Conservation (phyloP, 352 stramenopile genomes). For the Saprolegnia diclina region DNA sequence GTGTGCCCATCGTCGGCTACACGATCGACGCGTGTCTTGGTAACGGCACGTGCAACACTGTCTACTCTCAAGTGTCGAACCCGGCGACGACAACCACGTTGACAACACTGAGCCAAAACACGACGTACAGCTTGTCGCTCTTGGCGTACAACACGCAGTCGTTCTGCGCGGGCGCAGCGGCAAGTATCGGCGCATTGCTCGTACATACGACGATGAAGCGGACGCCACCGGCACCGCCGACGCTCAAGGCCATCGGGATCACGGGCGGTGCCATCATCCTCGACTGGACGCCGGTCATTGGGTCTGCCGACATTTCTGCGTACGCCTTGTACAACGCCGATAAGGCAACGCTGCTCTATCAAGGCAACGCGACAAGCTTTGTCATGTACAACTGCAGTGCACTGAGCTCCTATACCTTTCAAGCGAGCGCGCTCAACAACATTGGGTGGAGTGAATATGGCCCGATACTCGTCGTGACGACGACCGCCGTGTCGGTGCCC, state of each 20-base stretch:
- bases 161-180: not conserved
- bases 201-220: not conserved
- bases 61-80: not conserved
- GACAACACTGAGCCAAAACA: not conserved
- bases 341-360: not conserved
- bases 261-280: not conserved
- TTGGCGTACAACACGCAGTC: constrained; percentile 5
- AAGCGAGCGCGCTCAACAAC: not conserved
- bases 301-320: not conserved
- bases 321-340: not conserved
- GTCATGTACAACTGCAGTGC: not conserved
- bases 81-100: not conserved
- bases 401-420: not conserved
- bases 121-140: not conserved
- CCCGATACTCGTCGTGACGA: not conserved
- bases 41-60: not conserved
- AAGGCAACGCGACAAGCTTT: constrained; percentile 3
- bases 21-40: not conserved
- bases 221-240: not conserved
- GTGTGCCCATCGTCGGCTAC: constrained; percentile 2
- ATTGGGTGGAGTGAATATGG: not conserved
- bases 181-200: too few relatives aligned
- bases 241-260: not conserved
- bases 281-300: not conserved
- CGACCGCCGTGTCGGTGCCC: not conserved